These are phyloP conservation scores for Phaseolus lunatus DNA, from an alignment of 306 rosid species.

Conservation along the genomic window DNA sequence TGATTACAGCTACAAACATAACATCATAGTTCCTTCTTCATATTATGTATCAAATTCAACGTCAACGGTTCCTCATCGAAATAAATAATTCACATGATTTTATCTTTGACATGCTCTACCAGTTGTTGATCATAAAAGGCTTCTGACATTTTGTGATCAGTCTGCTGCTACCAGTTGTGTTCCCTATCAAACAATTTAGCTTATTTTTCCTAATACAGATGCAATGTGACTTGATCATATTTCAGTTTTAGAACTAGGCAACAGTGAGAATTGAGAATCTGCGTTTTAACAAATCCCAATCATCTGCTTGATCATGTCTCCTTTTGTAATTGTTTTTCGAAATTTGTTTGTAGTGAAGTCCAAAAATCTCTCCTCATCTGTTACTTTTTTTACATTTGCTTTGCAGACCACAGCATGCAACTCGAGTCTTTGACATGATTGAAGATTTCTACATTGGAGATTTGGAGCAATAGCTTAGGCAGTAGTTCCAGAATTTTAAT, in stretches of 20 bases:
- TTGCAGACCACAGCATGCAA: constrained; percentile 92
- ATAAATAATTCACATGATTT: no score
- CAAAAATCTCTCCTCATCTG: not conserved
- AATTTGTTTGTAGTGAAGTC: no score
- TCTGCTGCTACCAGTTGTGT: constrained; percentile 11
- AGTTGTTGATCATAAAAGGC: no score
- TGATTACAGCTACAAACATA: not conserved
- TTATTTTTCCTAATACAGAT: not conserved
- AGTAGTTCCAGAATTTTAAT: constrained; percentile 2
- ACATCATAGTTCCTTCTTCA: no score
- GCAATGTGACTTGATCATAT: not conserved
- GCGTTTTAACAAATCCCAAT: not conserved
- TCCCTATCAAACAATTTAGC: not conserved
- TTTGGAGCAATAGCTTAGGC: constrained; percentile 52
- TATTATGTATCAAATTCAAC: no score
- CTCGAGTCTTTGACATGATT: constrained; percentile 91
- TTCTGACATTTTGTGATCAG: not conserved
- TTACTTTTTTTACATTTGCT: constrained; percentile 28
- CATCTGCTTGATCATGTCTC: constrained; percentile 14
- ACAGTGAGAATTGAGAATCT: not conserved
- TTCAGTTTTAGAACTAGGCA: not conserved
- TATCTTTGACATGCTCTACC: no score
- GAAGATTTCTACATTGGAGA: constrained; percentile 85
- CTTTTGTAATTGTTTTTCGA: constrained; percentile 20
- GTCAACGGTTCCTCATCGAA: no score